A percentile compares a stretch with the other conserved stretches of the same genome.
These are phyloP conservation scores for Colletotrichum sidae DNA, from an alignment of 2,329 filamentous ascomycete genomes.

Conservation along the genomic window DNA sequence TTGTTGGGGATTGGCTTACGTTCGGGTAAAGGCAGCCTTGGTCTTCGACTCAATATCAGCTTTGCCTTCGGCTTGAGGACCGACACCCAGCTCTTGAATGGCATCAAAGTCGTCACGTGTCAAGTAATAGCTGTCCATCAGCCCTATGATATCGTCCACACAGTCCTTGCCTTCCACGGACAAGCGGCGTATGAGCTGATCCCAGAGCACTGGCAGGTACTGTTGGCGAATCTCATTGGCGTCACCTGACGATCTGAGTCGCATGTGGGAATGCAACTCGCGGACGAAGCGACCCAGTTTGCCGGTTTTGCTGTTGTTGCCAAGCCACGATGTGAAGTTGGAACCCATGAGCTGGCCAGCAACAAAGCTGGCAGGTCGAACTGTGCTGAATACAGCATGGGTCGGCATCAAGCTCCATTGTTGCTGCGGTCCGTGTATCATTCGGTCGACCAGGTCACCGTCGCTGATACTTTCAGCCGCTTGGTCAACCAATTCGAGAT, in stretches of 20 bases:
- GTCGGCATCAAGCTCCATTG: constrained; percentile 99
- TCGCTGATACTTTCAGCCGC: constrained; percentile 97
- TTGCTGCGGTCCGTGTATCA: constrained; percentile 98
- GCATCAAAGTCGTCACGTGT: constrained; percentile 96
- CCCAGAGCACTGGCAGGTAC: constrained; percentile 91
- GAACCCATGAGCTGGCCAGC: constrained; percentile 82
- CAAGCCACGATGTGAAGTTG: constrained; percentile 90
- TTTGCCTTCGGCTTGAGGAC: constrained; percentile 79
- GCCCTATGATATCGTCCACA: constrained; percentile 84
- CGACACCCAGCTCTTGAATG: constrained; percentile 90
- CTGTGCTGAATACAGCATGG: constrained; percentile 95
- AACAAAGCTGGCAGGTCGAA: constrained; percentile 88
- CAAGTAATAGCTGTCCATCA: constrained; percentile 98
- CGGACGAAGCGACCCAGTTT: constrained; percentile 85
- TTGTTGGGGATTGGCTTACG: constrained; percentile 65
- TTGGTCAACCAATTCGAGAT: constrained; percentile 86
- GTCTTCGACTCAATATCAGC: constrained; percentile 86
- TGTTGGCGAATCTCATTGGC: constrained; percentile 94
- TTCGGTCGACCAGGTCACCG: constrained; percentile 93
- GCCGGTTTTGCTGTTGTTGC: constrained; percentile 90
- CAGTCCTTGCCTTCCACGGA: constrained; percentile 84
- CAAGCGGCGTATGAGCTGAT: constrained; percentile 79
- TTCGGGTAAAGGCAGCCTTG: constrained; percentile 89
- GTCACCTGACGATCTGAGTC: constrained; percentile 88
- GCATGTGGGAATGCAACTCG: constrained; percentile 98